Percentiles rank a stretch among this genome's conserved stretches.
Evolutionary conservation across 768 basidiomycete genomes (phyloP).

Genomic region (Gymnopilus dilepis): DNA sequence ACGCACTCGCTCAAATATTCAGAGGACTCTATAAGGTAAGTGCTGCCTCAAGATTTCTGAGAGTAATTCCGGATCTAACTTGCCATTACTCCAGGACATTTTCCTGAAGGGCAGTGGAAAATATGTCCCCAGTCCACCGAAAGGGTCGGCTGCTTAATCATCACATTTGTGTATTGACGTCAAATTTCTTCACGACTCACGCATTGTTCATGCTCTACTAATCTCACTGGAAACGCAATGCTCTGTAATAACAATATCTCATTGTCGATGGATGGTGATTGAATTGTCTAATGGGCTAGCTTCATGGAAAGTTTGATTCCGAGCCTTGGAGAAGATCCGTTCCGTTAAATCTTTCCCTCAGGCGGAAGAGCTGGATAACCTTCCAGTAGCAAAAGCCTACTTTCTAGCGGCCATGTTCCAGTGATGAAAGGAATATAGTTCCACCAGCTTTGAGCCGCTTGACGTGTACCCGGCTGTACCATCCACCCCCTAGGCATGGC

Average conservation of each 20-base stretch:
- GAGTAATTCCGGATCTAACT: not conserved
- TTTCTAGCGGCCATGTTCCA: too few species aligned
- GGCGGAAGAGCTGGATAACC: too few species aligned
- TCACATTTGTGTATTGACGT: too few species aligned
- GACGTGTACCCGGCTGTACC: too few species aligned
- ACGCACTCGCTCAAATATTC: conserved; percentile 61
- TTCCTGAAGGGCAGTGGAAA: conserved; percentile 39
- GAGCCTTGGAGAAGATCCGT: too few species aligned
- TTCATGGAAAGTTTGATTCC: too few species aligned
- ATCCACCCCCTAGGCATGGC: too few species aligned
- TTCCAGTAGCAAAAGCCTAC: too few species aligned
- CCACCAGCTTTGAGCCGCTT: too few species aligned
- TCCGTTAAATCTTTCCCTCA: too few species aligned
- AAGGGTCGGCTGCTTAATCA: conserved; percentile 2
- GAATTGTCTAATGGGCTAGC: too few species aligned
- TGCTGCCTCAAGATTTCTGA: not conserved
- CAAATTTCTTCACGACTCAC: not conserved
- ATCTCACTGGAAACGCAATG: not conserved
- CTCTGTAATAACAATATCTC: not conserved
- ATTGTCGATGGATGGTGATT: not conserved
- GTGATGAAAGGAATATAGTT: too few species aligned
- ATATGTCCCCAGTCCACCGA: conserved; percentile 24
- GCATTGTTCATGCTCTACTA: not conserved
- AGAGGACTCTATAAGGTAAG: conserved; percentile 68
- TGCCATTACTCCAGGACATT: conserved; percentile 32